phyloP scores from a whole-genome alignment of 2,329 filamentous ascomycete species.

The Xylariaceae sp. region DNA sequence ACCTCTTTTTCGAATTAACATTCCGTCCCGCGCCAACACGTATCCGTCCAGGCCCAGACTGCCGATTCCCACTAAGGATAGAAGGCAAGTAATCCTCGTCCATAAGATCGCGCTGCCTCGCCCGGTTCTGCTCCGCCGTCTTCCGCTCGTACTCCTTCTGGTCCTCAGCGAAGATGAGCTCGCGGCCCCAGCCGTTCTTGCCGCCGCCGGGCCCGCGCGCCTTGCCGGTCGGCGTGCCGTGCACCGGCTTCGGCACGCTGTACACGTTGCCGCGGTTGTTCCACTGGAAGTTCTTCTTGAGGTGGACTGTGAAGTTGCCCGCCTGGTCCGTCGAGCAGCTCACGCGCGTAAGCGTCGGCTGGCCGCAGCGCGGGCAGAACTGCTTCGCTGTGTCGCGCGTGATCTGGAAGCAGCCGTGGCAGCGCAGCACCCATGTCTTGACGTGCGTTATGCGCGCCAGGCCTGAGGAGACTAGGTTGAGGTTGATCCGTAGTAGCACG shows the following conservation, averaged over 20 bases:
- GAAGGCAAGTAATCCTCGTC: constrained; percentile 88
- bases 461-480: constrained; percentile 77
- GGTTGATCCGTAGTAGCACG: constrained; percentile 88
- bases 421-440: constrained; percentile 85
- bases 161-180: constrained; percentile 84
- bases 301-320: constrained; percentile 77
- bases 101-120: constrained; percentile 78
- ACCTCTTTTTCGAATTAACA: constrained; percentile 72
- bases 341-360: constrained; percentile 77
- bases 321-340: constrained; percentile 78
- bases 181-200: constrained; percentile 79
- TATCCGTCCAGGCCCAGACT: constrained; percentile 57
- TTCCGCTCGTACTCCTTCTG: constrained; percentile 84
- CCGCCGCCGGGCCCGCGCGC: constrained; percentile 63
- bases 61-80: constrained; percentile 76
- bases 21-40: constrained; percentile 81
- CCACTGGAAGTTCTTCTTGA: constrained; percentile 95
- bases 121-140: constrained; percentile 58
- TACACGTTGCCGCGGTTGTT: constrained; percentile 90
- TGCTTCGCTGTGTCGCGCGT: constrained; percentile 82
- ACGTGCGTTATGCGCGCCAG: constrained; percentile 78
- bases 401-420: constrained; percentile 86
- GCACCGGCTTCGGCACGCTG: constrained; percentile 85
- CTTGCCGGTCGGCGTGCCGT: constrained; percentile 77
- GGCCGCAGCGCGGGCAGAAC: constrained; percentile 89